A percentile compares a stretch with the other conserved stretches of the same genome.
phyloP scores from a whole-genome alignment of 176 grass and related monocot species.

The Aegilops longissima region DNA sequence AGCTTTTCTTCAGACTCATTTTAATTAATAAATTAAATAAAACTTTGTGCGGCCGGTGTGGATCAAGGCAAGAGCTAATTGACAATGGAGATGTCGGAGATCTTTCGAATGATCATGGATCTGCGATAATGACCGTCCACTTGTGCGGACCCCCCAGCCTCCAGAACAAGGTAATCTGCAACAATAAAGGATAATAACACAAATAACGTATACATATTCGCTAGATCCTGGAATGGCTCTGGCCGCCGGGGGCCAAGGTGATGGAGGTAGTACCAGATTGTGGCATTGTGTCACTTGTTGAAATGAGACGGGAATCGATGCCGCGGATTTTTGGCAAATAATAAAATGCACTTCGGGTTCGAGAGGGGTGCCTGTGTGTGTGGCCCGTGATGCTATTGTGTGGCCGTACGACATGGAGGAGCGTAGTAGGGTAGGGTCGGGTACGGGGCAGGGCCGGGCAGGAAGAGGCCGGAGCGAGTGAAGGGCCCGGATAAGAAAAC shows the following conservation, averaged over 20 bases:
- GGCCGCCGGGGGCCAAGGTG: background rate
- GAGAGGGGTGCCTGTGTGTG: background rate
- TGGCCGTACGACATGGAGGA: background rate
- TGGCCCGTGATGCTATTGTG: slow-evolving; percentile 16
- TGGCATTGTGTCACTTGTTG: slow-evolving; percentile 1
- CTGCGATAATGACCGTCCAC: slow-evolving; percentile 40
- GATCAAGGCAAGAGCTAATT: slow-evolving; percentile 22
- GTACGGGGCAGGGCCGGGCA: background rate
- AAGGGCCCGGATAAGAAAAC: background rate
- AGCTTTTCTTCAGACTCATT: background rate
- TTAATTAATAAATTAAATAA: background rate
- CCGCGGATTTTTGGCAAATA: background rate
- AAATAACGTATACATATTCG: slow-evolving; percentile 21
- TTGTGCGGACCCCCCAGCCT: background rate
- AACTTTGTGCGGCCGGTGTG: slow-evolving; percentile 1
- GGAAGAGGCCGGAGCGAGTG: background rate
- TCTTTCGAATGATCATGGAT: slow-evolving; percentile 22
- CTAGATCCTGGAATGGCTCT: background rate
- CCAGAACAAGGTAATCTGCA: background rate
- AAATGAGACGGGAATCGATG: background rate
- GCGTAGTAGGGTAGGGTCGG: too few species aligned
- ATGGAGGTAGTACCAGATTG: slow-evolving; percentile 20
- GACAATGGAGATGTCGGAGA: slow-evolving; percentile 29
- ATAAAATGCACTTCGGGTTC: background rate
- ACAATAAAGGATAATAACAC: background rate